Conservation (phyloP, 495 filamentous ascomycete species). For the Lepraria neglecta region DNA sequence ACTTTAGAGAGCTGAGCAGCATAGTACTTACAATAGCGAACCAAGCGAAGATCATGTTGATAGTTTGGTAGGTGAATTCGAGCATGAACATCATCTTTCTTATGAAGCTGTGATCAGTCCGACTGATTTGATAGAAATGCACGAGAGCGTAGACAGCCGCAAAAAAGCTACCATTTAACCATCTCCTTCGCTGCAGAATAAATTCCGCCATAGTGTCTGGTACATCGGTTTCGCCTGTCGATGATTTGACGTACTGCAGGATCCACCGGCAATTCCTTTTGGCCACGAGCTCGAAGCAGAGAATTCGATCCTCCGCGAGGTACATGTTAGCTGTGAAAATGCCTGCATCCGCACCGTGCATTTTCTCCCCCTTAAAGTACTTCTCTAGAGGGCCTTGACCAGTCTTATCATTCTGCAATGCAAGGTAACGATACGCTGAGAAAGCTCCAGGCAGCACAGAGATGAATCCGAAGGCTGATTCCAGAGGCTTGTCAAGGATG, state of each 20-base stretch:
- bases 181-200: conserved; percentile 91
- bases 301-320: conserved; percentile 95
- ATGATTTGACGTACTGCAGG: conserved; percentile 94
- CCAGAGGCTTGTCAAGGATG: conserved; percentile 95
- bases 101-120: conserved; percentile 80
- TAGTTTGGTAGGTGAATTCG: conserved; percentile 88
- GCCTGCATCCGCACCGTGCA: conserved; percentile 91
- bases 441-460: conserved; percentile 95
- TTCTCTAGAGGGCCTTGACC: conserved; percentile 90
- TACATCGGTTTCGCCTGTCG: conserved; percentile 96
- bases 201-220: conserved; percentile 90
- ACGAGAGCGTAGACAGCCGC: conserved; percentile 92
- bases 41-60: conserved; percentile 98
- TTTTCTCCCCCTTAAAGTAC: conserved; percentile 96
- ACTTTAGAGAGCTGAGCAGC: background rate
- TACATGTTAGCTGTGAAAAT: conserved; percentile 99
- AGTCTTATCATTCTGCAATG: conserved; percentile 92
- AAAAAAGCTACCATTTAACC: conserved; percentile 98
- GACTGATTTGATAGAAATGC: conserved; percentile 91
- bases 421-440: conserved; percentile 91
- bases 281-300: conserved; percentile 97
- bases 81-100: conserved; percentile 84
- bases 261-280: conserved; percentile 98
- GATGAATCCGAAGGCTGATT: conserved; percentile 98
- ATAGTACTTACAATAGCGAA: conserved; percentile 67